Evolutionary conservation across 148 eudicot species (phyloP).

Genomic region (Rhododendron kiyosumense): DNA sequence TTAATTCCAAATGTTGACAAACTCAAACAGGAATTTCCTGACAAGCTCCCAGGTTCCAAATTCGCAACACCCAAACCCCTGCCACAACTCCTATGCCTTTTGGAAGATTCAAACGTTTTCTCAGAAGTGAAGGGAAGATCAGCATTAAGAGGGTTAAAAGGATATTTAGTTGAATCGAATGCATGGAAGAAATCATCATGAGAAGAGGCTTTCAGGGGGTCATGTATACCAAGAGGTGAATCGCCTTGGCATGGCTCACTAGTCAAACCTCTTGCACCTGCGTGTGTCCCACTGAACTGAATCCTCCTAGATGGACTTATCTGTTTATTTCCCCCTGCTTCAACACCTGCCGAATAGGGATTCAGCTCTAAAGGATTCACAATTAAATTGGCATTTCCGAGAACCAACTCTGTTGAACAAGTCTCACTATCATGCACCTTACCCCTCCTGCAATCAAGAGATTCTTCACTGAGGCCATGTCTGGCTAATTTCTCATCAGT

Average conservation of each 20-base stretch:
- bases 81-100: slow-evolving; percentile 31
- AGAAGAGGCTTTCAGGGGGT: slow-evolving; percentile 11
- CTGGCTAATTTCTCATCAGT: slow-evolving; percentile 8
- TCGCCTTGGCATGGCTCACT: slow-evolving; percentile 1
- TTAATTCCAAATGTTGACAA: slow-evolving; percentile 30
- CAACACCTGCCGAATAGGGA: slow-evolving; percentile 7
- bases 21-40: slow-evolving; percentile 50
- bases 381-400: slow-evolving; percentile 30
- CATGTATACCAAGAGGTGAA: not conserved
- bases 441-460: slow-evolving; percentile 3
- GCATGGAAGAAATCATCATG: slow-evolving; percentile 9
- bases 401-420: slow-evolving; percentile 52
- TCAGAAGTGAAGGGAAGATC: slow-evolving; percentile 11
- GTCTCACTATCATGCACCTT: slow-evolving; percentile 24
- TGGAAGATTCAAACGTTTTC: slow-evolving; percentile 31
- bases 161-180: slow-evolving; percentile 5
- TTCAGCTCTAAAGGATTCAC: slow-evolving; percentile 18
- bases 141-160: slow-evolving; percentile 8
- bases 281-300: slow-evolving; percentile 12
- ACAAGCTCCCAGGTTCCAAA: slow-evolving; percentile 16
- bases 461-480: slow-evolving; percentile 4
- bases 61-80: slow-evolving; percentile 10
- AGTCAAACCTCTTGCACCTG: not conserved
- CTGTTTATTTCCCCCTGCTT: slow-evolving; percentile 12
- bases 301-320: slow-evolving; percentile 17